Conservation (phyloP, 75 land plant genomes). For the Azolla pinnata region DNA sequence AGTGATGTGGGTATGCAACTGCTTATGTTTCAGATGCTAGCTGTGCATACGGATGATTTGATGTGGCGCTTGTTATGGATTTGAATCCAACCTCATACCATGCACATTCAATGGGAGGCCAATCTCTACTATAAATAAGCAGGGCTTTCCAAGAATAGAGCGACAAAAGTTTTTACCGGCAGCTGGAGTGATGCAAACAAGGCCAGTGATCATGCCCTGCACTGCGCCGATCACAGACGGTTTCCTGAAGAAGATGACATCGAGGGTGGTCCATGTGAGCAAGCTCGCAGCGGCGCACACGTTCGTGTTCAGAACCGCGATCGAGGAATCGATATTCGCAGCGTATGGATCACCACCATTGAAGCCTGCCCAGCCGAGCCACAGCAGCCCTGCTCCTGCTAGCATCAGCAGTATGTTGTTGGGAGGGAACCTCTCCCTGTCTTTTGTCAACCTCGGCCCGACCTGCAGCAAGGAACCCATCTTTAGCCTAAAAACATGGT, state of each 20-base stretch:
- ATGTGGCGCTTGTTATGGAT: no score
- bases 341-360: slow-evolving; percentile 57
- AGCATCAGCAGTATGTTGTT: slow-evolving; percentile 52
- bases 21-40: no score
- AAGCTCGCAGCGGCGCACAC: slow-evolving; percentile 56
- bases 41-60: no score
- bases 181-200: slow-evolving; percentile 45
- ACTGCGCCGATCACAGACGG: slow-evolving; percentile 66
- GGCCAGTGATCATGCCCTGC: slow-evolving; percentile 67
- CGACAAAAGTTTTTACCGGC: no score
- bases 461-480: no score
- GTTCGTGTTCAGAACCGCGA: slow-evolving; percentile 59
- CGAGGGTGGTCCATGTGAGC: slow-evolving; percentile 47
- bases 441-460: slow-evolving; percentile 46
- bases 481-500: no score
- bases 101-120: no score
- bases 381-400: slow-evolving; percentile 56
- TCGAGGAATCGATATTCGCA: slow-evolving; percentile 37
- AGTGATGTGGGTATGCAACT: no score
- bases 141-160: no score
- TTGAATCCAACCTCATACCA: no score
- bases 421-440: slow-evolving; percentile 53
- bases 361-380: slow-evolving; percentile 72
- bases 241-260: slow-evolving; percentile 46
- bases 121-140: no score